Evolutionary conservation across 768 basidiomycete species (phyloP), one percentile per base, ranked within the genome.

Genomic region (Chalciporus chontae): DNA sequence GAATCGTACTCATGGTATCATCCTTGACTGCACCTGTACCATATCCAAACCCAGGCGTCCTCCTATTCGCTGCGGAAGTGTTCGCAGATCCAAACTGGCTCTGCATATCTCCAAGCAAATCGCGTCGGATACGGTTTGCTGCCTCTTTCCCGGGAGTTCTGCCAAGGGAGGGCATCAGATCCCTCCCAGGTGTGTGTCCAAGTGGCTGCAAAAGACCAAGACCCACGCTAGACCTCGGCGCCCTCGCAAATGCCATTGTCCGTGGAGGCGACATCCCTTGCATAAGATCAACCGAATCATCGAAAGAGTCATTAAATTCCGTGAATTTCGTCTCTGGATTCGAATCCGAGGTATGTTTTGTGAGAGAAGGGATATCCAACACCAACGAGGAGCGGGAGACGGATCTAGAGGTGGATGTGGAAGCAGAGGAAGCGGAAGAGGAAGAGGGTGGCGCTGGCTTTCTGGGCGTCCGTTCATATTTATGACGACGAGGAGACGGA

Each of bases 61-160:
- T 56, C 50, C 53, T 60, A 26, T 55, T 56, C n/a, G 57, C 48
- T 8, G 51, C 44, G 10, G 40, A 40, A 26, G 50, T 63, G 5
- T 40, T 43, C 17, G 38, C 43, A 38, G 62, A 55, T 17, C 52
- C 60, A 2, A 61, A 43, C 19, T 69, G 74, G 43, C 62, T 69
- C 55, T 79, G 77, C 18, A 76, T 71, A 50, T 79, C 76, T 19
- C 76, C 78, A 17, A 91, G 68, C 3, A 90, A 70, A 63, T 85
- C 83, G 26, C 73, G 73, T 44, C 79, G 77, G 45, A 92, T 88
- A 13, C 85, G 76, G 10, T 77, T 73, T 1, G 85, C 87, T 4
- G 88, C 90, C 51, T 83, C 81, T 60, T 79, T 84, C 26, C 74
- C 77, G 0, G 91, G 91, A 3, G 90, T 90, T 52, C 80, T 77